Base-by-base conservation (phyloP, 2,329 filamentous ascomycete species). In the Xylariaceae sp. region DNA sequence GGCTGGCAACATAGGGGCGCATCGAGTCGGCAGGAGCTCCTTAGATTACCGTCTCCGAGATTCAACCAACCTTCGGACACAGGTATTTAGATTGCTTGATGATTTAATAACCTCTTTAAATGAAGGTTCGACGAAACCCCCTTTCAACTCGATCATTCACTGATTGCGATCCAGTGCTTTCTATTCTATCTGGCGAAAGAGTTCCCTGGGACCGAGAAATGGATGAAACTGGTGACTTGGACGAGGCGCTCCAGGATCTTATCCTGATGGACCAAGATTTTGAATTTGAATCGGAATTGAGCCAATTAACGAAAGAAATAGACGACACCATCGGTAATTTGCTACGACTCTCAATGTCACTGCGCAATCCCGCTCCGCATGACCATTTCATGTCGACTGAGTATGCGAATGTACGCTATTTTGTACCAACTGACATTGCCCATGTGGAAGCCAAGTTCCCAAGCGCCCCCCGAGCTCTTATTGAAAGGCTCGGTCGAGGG, bases 341-440 rank as follows among this genome's bases (percentile, higher is more conserved):
- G 2, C 55, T 66, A 5, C 54, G 67, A 2, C 55, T 71, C 1
- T 66, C 65, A 3, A 58, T 67, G n/a, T 50, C 65, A 0, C 68
- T 71, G 4, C 60, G 60, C 0, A 62, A 64, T 5, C 67, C 67
- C 14, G 59, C 65, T 2, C 59, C 61, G 0, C 63, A 69, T 20
- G 67, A 71, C 33, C 57, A 57, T 1, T 57, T 65, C 17, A 49
- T 55, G 1, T 47, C 44, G 0, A 52, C 52, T 0, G 38, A 40
- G 2, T 17, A 44, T 3, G 52, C 53, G 5, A 56, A 66, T 5
- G 36, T 54, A 0, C 56, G 50, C 1, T 46, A 42, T 3, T 64
- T 56, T 21, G 58, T 66, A 14, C 22, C 40, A 0, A 55, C 50
- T 6, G 65, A 69, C 25, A 55, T 56, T 17, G 44, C 50, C 2